Evolutionary conservation across 768 basidiomycete genomes (phyloP), one percentile per base, ranked within the genome.

Genomic region (Leccinum subgranulosum): DNA sequence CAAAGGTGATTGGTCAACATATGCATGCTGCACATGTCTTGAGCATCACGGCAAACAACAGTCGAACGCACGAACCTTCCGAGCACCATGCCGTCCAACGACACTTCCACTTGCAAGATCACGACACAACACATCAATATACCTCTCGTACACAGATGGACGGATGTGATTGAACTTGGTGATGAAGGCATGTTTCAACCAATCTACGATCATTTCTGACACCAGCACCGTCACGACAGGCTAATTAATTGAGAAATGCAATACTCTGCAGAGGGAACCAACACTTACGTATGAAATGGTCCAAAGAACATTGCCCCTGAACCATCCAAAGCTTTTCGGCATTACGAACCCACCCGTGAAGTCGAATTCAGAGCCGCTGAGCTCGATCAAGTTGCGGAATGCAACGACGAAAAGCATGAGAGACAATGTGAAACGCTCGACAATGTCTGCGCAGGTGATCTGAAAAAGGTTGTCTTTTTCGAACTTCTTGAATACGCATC

Each of bases 121-220:
- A 39, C 90, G 88, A 67, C 95, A 98, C 1, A 99, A 80, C 1
- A 99, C 93, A 65, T 99, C 97, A 3, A 88, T 91, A 70, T 93
- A 99, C 15, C 96, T 83, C 61, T 94, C 94, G 64, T 98, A 99
- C 2, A 98, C 93, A 0, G 88, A 90, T 0, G 94, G 93, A 0
- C 95, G 86, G 49, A 99, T 95, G 66, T 98, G 96, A 65, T 99
- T 99, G 78, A 98, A 98, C 73, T 99, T 99, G 51, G 95, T 96
- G 66, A 99, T 98, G 75, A 98, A 99, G 10, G 95, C 96, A 67
- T 99, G 97, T 71, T 99, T 99, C 51, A 98, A 79, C 96, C 96
- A 99, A 70, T 99, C 97, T 11, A 99, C 97, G 12, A 90, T 72
- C 82, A 92, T 90, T 72, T 99, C 97, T 2, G 94, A 96, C 4